Evolutionary conservation across 768 basidiomycete genomes (phyloP).

Genomic region (Neoboletus subvelutipes): DNA sequence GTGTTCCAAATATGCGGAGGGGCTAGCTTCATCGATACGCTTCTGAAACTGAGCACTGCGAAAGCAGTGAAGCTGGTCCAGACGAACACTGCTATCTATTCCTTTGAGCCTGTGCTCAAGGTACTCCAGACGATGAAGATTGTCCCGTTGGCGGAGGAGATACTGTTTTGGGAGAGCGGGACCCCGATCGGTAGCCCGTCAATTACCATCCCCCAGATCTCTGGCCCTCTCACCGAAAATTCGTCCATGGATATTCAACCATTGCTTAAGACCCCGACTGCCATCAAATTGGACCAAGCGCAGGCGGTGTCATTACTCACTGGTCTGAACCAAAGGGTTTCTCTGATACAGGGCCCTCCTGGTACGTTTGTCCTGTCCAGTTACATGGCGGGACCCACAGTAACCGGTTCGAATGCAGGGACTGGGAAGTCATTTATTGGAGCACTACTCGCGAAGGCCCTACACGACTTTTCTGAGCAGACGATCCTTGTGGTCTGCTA

Average conservation of each 20-base stretch:
- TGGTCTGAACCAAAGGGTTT: conserved; percentile 55
- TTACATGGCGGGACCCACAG: not conserved
- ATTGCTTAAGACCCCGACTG: conserved; percentile 37
- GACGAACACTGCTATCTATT: conserved; percentile 60
- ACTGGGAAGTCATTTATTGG: conserved; percentile 76
- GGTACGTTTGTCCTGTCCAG: conserved; percentile 40
- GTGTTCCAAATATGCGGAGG: conserved; percentile 53
- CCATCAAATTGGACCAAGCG: conserved; percentile 50
- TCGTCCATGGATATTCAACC: conserved; percentile 41
- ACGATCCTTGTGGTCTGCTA: conserved; percentile 67
- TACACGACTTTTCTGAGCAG: conserved; percentile 45
- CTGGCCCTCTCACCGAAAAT: conserved; percentile 32
- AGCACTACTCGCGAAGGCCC: conserved; percentile 56
- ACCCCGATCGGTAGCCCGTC: conserved; percentile 11
- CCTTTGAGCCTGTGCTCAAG: conserved; percentile 62
- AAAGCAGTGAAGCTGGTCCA: conserved; percentile 47
- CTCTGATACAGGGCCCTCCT: conserved; percentile 70
- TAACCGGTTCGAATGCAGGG: conserved; percentile 37
- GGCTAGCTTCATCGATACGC: conserved; percentile 36
- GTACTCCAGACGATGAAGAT: conserved; percentile 47
- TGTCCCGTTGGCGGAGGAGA: conserved; percentile 49
- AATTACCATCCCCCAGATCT: conserved; percentile 13
- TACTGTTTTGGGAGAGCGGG: conserved; percentile 52
- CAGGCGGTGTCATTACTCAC: conserved; percentile 47
- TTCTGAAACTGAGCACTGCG: conserved; percentile 40